These are phyloP conservation scores for Chimonanthus praecox DNA, from an alignment of 164 flowering plant species.

Conservation along the genomic window DNA sequence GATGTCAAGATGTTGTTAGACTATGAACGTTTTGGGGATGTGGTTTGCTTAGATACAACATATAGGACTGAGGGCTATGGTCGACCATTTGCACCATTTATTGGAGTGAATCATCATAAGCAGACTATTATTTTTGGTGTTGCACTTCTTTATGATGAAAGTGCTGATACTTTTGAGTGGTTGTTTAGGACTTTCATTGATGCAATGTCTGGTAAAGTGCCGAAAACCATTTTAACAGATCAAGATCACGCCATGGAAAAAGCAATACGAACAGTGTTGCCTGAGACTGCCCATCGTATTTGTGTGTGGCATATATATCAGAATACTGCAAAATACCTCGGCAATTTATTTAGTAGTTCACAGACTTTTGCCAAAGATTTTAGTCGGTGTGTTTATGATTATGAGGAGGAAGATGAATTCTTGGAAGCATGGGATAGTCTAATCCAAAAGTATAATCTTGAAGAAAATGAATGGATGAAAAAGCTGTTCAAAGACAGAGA, in stretches of 20 bases:
- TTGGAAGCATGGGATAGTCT: not conserved
- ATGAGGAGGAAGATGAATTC: constrained; percentile 2
- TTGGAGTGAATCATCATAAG: constrained; percentile 12
- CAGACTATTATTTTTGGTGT: constrained; percentile 7
- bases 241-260: constrained; percentile 2
- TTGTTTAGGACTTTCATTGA: constrained; percentile 8
- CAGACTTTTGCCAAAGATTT: constrained; percentile 2
- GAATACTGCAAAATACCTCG: constrained; percentile 10
- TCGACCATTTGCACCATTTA: constrained; percentile 10
- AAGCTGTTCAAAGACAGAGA: constrained; percentile 6
- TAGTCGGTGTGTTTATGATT: not conserved
- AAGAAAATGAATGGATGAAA: not conserved
- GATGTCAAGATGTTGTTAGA: constrained; percentile 1
- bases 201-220: constrained; percentile 11
- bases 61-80: not conserved
- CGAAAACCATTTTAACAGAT: constrained; percentile 8
- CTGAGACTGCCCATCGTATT: constrained; percentile 9
- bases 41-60: constrained; percentile 8
- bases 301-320: constrained; percentile 13
- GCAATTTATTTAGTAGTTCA: constrained; percentile 1
- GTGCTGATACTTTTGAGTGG: constrained; percentile 8
- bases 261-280: constrained; percentile 5
- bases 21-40: constrained; percentile 9
- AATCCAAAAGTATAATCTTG: not conserved
- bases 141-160: constrained; percentile 4